Evolutionary conservation across 176 grass and related monocot genomes (phyloP).

Genomic region (Secale cereale): DNA sequence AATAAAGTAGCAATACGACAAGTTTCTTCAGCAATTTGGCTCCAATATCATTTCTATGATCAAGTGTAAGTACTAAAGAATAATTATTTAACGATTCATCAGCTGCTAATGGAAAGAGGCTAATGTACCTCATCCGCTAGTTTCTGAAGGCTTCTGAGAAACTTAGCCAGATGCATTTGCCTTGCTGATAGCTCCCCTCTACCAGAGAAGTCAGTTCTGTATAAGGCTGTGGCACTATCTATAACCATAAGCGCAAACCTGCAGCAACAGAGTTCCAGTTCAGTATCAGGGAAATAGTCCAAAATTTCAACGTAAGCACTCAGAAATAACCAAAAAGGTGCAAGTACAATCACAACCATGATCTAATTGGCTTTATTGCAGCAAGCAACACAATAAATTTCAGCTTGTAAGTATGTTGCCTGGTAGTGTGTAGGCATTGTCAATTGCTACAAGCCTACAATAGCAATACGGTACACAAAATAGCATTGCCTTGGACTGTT

Average conservation of each 20-base stretch:
- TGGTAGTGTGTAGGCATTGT: neutral
- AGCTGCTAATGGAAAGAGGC: neutral
- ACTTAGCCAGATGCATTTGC: constrained; percentile 99
- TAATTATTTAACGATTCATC: neutral
- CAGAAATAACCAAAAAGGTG: neutral
- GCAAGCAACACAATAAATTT: neutral
- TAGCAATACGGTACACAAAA: neutral
- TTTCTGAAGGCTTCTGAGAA: constrained; percentile 93
- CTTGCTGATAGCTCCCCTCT: constrained; percentile 92
- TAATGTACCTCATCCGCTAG: constrained; percentile 74
- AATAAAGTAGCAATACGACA: neutral
- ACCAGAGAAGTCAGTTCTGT: constrained; percentile 96
- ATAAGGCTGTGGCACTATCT: constrained; percentile 89
- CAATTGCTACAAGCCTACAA: neutral
- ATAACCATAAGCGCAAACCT: constrained; percentile 94
- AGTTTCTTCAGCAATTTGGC: neutral
- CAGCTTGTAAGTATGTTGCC: neutral
- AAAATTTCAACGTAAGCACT: neutral
- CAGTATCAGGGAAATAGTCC: neutral
- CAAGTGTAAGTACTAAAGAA: neutral
- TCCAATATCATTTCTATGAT: neutral
- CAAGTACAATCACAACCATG: neutral
- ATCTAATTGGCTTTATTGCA: neutral
- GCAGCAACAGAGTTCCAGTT: constrained; percentile 18
- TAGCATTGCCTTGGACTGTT: neutral